A percentile compares a stretch with the other conserved stretches of the same genome.
These are phyloP conservation scores for Lactifluus echinatus DNA, from an alignment of 768 basidiomycete genomes.

Conservation along the genomic window DNA sequence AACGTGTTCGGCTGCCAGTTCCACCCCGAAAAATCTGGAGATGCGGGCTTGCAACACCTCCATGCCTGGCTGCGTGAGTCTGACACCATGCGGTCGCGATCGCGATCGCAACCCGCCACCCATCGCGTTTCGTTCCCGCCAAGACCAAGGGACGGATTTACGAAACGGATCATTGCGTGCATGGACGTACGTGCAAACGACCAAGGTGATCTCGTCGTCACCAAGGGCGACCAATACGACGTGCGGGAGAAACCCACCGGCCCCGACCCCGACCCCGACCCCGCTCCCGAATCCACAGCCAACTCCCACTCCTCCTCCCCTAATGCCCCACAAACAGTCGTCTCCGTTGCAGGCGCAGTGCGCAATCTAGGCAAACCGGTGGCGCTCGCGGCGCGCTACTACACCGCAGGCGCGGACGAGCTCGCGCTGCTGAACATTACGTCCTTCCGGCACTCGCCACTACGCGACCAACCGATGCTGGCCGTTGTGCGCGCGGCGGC, in stretches of 20 bases:
- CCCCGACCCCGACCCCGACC: no score
- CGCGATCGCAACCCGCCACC: conserved; percentile 29
- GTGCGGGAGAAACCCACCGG: conserved; percentile 66
- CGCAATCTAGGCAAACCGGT: conserved; percentile 98
- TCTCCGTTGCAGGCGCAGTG: conserved; percentile 61
- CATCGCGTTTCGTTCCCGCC: conserved; percentile 32
- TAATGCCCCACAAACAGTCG: conserved; percentile 21
- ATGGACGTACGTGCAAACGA: conserved; percentile 98
- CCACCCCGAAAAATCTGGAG: conserved; percentile 96
- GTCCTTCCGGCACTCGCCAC: conserved; percentile 93
- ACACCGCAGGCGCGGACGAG: conserved; percentile 85
- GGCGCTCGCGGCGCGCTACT: conserved; percentile 81
- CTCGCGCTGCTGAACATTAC: conserved; percentile 98
- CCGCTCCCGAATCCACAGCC: not conserved
- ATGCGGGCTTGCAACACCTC: conserved; percentile 74
- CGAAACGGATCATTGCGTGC: conserved; percentile 93
- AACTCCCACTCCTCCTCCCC: conserved; percentile 19
- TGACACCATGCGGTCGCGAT: conserved; percentile 32
- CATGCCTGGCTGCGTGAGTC: conserved; percentile 68
- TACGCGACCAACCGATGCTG: conserved; percentile 97
- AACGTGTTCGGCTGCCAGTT: conserved; percentile 94
- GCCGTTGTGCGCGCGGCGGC: conserved; percentile 89
- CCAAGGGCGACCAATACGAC: conserved; percentile 99
- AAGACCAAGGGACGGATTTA: conserved; percentile 54
- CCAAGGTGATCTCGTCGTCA: conserved; percentile 92